These are phyloP conservation scores for Apiotrichum laibachii DNA, from an alignment of 1,284 basidiomycete genomes.

Conservation along the genomic window DNA sequence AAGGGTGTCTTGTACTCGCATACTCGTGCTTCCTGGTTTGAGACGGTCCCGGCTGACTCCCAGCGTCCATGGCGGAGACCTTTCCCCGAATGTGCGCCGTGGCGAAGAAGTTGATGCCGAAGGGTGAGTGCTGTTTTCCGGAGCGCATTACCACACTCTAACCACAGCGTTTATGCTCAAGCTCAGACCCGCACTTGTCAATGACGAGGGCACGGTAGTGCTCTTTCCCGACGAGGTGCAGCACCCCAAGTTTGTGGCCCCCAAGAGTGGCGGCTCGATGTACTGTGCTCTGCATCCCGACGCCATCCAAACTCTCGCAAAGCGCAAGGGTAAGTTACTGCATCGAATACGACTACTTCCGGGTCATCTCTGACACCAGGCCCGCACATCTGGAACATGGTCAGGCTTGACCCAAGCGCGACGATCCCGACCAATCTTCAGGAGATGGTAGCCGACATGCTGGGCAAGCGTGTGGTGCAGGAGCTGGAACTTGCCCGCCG, in stretches of 20 bases:
- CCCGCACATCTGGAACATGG: background rate
- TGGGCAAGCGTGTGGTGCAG: conserved; percentile 19
- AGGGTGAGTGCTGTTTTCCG: conserved; percentile 4
- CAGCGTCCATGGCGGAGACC: conserved; percentile 16
- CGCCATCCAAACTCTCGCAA: conserved; percentile 4
- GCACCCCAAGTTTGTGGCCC: conserved; percentile 5
- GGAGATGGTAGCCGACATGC: conserved; percentile 16
- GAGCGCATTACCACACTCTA: no score
- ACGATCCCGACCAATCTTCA: conserved; percentile 2
- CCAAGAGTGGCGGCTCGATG: background rate
- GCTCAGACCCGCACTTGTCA: conserved; percentile 6
- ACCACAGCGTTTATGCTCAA: conserved; percentile 22
- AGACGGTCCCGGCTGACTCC: background rate
- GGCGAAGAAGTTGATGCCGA: conserved; percentile 9
- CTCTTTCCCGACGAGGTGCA: conserved; percentile 21
- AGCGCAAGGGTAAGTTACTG: background rate
- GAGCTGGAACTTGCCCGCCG: conserved; percentile 21
- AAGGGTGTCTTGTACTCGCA: no score
- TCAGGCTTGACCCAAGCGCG: background rate
- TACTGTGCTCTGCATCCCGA: conserved; percentile 9
- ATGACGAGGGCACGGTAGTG: background rate
- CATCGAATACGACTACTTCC: no score
- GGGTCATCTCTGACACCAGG: background rate
- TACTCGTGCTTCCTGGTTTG: background rate
- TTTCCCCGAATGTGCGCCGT: conserved; percentile 15